Evolutionary conservation across 768 basidiomycete species (phyloP), one percentile per base, ranked within the genome.

Genomic region (Hygrocybe coccinea): DNA sequence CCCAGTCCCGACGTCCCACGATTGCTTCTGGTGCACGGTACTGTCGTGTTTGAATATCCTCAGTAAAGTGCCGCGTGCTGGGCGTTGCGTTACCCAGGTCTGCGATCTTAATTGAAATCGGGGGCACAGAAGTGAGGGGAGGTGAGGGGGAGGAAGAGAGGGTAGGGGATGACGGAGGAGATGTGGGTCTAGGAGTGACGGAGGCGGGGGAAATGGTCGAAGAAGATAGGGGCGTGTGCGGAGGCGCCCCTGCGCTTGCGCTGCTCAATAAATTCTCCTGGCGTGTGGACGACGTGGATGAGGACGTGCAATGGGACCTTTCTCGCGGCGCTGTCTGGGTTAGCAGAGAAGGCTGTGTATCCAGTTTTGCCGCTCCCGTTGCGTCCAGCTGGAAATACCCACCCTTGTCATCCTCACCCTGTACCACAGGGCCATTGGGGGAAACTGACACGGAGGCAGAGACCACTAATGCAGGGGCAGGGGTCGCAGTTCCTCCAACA

Each of bases 1-100:
- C 90, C 93, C 93, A 97, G 61, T 91, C 89, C 35, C 80, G 81
- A 53, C 85, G 83, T 15, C 94, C 93, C 15, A 95, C 74, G 62
- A 97, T 93, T 52, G 91, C 93, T 69, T 97, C 93, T n/a, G 93
- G 93, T 24, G 89, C 82, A 58, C 93, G 87, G 68, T 97, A 97
- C 67, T 95, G 93, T 41, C 93, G 82, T n/a, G 93, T 97, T 73
- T 95, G 94, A 60, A 95, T 95, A 66, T 94, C 93, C 65, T 95
- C 93, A 8, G 93, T 95, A 67, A 83, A 97, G 67, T 95, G 92
- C 63, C 85, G 84, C 61, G 75, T 86, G n/a, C 89, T 86, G 14
- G 91, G 93, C 35, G 93, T 94, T 22, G 93, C 94, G 67, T 97
- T 97, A 22, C 93, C 93, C 43, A 97, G 74, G 73, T 97, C 93